Conservation (phyloP, 2,329 filamentous ascomycete genomes). For the Verticillium dahliae region DNA sequence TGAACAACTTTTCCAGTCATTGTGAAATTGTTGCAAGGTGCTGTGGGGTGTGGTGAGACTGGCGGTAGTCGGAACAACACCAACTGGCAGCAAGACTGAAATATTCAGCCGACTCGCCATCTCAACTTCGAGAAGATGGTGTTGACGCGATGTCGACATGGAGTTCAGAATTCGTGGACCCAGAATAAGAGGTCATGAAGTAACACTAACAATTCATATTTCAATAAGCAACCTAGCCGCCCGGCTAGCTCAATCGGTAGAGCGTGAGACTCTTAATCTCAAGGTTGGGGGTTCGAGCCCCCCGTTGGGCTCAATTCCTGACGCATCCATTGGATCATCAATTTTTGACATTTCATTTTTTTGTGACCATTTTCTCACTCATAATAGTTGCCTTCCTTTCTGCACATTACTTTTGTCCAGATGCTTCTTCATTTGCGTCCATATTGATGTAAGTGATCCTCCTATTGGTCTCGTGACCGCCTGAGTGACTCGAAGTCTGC, state of each 20-base stretch:
- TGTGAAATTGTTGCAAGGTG: too few relatives aligned
- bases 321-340: not conserved
- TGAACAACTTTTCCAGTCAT: not conserved
- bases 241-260: slow-evolving; percentile 64
- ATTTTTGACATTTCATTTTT: not conserved
- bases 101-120: too few relatives aligned
- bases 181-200: too few relatives aligned
- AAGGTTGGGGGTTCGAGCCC: slow-evolving; percentile 41
- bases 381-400: slow-evolving; percentile 13
- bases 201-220: not conserved
- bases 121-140: too few relatives aligned
- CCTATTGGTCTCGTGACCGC: not conserved
- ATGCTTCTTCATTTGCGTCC: not conserved
- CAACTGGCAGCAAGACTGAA: too few relatives aligned
- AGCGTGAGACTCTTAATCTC: slow-evolving; percentile 65
- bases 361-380: not conserved
- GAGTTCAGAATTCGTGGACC: too few relatives aligned
- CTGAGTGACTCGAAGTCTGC: slow-evolving; percentile 8
- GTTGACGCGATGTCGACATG: too few relatives aligned
- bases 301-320: not conserved
- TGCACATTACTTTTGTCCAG: not conserved
- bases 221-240: slow-evolving; percentile 16
- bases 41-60: too few relatives aligned
- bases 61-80: too few relatives aligned
- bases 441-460: not conserved